Evolutionary conservation across 306 rosid genomes (phyloP), one percentile per base, ranked within the genome.

Genomic region (Malus sieversii): DNA sequence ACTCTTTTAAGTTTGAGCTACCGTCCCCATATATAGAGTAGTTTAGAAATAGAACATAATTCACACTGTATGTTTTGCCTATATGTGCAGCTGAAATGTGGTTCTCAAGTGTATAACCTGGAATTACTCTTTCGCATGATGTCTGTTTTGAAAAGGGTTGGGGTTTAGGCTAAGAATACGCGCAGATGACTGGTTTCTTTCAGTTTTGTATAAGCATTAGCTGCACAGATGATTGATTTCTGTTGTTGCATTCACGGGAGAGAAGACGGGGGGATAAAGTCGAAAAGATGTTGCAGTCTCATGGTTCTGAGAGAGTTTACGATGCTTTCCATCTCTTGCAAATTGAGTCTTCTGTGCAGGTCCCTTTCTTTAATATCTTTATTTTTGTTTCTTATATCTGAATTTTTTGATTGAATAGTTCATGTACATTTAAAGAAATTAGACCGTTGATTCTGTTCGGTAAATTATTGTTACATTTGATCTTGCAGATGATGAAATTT

Each of bases 341-440:
- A 79, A 90, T 82, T 22, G 97, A 90, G 67, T 86, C 89, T 60
- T 75, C 86, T 33, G 79, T 93, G 77, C 91, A 88, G 98, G 98
- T 90, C 63, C 73, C 60, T 35, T 73, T 73, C 73, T 55, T 42
- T 35, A 35, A 35, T 35, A 35, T 35, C 40, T 6, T 35, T 25
- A 1, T 25, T 25, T 25, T 25, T 25, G 25, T 25, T 25, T 25
- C 25, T 25, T 25, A 25, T 25, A 25, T 25, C 25, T 25, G 25
- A 25, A 25, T 25, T 25, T 25, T 1, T 25, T 25, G 25, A 25
- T 25, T 25, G 62, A n/a, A n/a, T 57, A 35, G 40, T 25, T 35
- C 40, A 35, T 35, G 40, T 35, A 35, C 38, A 33, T 33, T 33
- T 33, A 33, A 33, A 33, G 38, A 33, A 33, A 3, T 57, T n/a